Conservation (phyloP, 805 yeast genomes). For the Cyberlindnera lachancei region DNA sequence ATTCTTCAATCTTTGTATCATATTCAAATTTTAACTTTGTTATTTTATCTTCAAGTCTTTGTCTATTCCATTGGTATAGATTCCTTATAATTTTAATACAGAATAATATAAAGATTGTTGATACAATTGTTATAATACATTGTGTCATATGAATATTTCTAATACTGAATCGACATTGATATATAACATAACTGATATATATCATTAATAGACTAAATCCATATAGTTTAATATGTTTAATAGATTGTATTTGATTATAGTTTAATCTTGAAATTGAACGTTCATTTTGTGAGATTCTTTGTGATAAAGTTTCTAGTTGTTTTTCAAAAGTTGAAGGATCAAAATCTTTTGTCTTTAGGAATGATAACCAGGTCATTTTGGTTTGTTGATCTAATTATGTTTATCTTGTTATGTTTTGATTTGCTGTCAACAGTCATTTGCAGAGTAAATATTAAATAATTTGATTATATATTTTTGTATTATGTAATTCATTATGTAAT, state of each 20-base stretch:
- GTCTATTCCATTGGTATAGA: slow-evolving; percentile 6
- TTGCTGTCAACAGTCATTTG: too few species aligned
- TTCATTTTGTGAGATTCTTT: slow-evolving; percentile 26
- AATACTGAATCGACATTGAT: neutral
- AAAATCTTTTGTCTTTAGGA: slow-evolving; percentile 25
- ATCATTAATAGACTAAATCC: slow-evolving; percentile 3
- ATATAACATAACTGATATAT: neutral
- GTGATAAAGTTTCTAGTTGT: slow-evolving; percentile 31
- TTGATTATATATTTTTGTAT: too few species aligned
- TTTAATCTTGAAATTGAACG: slow-evolving; percentile 17
- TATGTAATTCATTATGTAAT: too few species aligned
- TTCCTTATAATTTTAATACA: slow-evolving; percentile 1
- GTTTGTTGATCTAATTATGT: neutral
- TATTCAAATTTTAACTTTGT: slow-evolving; percentile 37
- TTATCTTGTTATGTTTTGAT: neutral
- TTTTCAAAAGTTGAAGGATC: slow-evolving; percentile 38
- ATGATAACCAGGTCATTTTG: slow-evolving; percentile 19
- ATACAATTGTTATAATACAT: neutral
- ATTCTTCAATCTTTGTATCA: slow-evolving; percentile 49
- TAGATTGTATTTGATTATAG: slow-evolving; percentile 4
- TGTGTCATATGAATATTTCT: neutral
- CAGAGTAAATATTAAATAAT: too few species aligned
- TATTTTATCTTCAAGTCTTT: slow-evolving; percentile 12
- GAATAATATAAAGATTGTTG: slow-evolving; percentile 4
- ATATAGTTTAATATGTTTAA: slow-evolving; percentile 5